Percentiles rank a stretch among this genome's conserved stretches.
Conservation (phyloP, 75 land plant genomes). For the Ceratopteris richardii region DNA sequence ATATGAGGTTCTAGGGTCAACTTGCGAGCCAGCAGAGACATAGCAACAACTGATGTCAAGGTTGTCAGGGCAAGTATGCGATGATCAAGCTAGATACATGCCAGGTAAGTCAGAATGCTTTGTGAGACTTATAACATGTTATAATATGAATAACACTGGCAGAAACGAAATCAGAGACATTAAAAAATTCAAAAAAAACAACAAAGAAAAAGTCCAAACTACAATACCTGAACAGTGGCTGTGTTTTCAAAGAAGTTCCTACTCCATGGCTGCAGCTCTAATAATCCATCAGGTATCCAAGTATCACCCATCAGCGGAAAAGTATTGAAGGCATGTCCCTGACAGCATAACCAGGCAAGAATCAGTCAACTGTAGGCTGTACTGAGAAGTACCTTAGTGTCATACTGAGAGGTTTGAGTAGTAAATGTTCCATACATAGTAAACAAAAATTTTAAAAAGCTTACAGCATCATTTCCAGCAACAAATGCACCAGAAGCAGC, state of each 20-base stretch:
- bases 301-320: slow-evolving; percentile 97
- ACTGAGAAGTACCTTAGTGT: too few relatives aligned
- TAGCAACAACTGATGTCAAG: slow-evolving; percentile 40
- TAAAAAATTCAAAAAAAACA: too few relatives aligned
- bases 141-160: too few relatives aligned
- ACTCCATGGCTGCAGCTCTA: slow-evolving; percentile 64
- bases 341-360: slow-evolving; percentile 2
- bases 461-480: slow-evolving; percentile 99
- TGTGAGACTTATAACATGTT: too few relatives aligned
- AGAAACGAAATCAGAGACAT: too few relatives aligned
- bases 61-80: slow-evolving; percentile 82
- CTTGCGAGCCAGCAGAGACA: slow-evolving; percentile 68
- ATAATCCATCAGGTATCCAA: slow-evolving; percentile 88
- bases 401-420: too few relatives aligned
- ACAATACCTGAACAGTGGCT: slow-evolving; percentile 80
- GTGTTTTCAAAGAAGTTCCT: slow-evolving; percentile 97
- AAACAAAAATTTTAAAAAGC: slow-evolving; percentile 3
- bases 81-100: slow-evolving; percentile 65
- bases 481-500: slow-evolving; percentile 98
- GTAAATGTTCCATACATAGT: too few relatives aligned
- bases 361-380: too few relatives aligned
- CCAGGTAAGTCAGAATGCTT: background rate
- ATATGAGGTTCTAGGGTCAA: slow-evolving; percentile 64
- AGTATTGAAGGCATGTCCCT: slow-evolving; percentile 97
- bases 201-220: background rate